A percentile compares a stretch with the other conserved stretches of the same genome.
These are phyloP conservation scores for Jaltomata sinuosa DNA, from an alignment of 257 asterid genomes.

Conservation along the genomic window DNA sequence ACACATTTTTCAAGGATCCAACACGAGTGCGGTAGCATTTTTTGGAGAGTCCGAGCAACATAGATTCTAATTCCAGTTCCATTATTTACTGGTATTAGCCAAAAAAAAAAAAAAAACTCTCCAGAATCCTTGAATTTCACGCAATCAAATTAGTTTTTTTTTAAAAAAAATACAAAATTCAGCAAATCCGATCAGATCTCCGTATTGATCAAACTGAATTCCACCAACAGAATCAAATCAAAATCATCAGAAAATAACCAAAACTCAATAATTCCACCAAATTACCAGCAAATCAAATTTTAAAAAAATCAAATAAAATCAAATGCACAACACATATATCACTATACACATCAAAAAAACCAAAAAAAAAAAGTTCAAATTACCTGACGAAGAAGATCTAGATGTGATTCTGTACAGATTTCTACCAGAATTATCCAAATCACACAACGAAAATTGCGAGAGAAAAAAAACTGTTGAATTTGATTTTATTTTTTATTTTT, in stretches of 20 bases:
- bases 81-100: neutral
- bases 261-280: neutral
- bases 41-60: no score
- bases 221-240: neutral
- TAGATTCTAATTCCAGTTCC: neutral
- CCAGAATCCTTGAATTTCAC: neutral
- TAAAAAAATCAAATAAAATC: neutral
- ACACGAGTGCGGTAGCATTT: no score
- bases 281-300: neutral
- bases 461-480: neutral
- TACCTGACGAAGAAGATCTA: neutral
- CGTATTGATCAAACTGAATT: neutral
- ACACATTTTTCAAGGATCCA: no score
- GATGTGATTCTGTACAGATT: neutral
- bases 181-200: constrained; percentile 10
- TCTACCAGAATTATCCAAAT: neutral
- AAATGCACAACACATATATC: neutral
- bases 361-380: neutral
- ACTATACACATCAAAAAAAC: neutral
- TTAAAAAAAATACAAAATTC: neutral
- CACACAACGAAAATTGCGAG: neutral
- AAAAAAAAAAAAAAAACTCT: neutral
- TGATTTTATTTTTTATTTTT: neutral
- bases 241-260: neutral
- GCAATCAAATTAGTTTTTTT: neutral